Evolutionary conservation across 768 basidiomycete species (phyloP).

Genomic region (Kwoniella shandongensis): DNA sequence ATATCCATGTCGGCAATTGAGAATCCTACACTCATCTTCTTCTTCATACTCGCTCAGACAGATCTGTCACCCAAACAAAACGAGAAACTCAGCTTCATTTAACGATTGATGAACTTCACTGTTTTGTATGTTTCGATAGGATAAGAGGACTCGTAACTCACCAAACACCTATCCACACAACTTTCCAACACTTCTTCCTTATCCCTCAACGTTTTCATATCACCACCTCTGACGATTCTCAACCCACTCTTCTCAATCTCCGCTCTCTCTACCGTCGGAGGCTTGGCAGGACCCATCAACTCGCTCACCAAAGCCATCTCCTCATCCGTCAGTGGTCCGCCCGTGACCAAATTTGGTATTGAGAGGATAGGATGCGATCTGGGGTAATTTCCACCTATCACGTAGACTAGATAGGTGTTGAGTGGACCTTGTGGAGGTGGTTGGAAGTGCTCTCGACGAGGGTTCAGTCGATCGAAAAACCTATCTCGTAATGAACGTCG

Average conservation of each 20-base stretch:
- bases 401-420: conserved; percentile 83
- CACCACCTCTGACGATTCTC: conserved; percentile 66
- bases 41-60: conserved; percentile 81
- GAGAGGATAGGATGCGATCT: conserved; percentile 84
- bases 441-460: conserved; percentile 27
- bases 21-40: conserved; percentile 75
- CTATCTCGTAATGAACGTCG: conserved; percentile 34
- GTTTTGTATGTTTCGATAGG: too few relatives aligned
- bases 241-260: conserved; percentile 84
- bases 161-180: conserved; percentile 66
- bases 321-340: conserved; percentile 44
- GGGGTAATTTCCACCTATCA: conserved; percentile 82
- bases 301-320: conserved; percentile 39
- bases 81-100: too few relatives aligned
- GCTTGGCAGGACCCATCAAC: conserved; percentile 45
- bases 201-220: conserved; percentile 59
- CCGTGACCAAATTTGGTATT: conserved; percentile 53
- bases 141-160: too few relatives aligned
- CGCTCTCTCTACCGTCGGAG: conserved; percentile 72
- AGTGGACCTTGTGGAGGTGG: conserved; percentile 45
- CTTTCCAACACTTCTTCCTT: conserved; percentile 69
- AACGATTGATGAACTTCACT: too few relatives aligned
- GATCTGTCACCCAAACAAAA: conserved; percentile 56
- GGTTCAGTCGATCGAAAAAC: conserved; percentile 57
- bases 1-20: conserved; percentile 85